Conservation (phyloP, 1,284 basidiomycete species). For the Sphaerobolus stellatus region DNA sequence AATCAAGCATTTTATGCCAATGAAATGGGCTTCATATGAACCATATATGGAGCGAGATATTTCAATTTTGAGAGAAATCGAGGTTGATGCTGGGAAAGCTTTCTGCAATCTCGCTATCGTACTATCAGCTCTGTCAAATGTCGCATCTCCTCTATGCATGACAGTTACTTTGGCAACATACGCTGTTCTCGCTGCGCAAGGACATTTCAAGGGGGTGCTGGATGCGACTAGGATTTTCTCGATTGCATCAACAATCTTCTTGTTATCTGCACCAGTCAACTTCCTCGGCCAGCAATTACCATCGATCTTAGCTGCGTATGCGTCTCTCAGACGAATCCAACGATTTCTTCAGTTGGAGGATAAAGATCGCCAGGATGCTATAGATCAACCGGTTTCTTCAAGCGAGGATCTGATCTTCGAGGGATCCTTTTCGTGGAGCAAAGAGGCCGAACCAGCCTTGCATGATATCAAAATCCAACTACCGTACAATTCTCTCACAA, state of each 20-base stretch:
- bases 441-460: too few relatives aligned
- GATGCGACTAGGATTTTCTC: slow-evolving; percentile 4
- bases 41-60: too few relatives aligned
- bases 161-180: slow-evolving; percentile 23
- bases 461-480: slow-evolving; percentile 17
- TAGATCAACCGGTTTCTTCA: background rate
- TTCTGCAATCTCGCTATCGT: too few relatives aligned
- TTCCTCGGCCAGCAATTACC: slow-evolving; percentile 23
- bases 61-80: too few relatives aligned
- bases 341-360: slow-evolving; percentile 16
- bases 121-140: too few relatives aligned
- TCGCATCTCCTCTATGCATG: too few relatives aligned
- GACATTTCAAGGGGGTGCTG: background rate
- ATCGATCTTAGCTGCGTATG: slow-evolving; percentile 21
- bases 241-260: slow-evolving; percentile 11
- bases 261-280: slow-evolving; percentile 17
- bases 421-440: too few relatives aligned
- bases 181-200: slow-evolving; percentile 14
- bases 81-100: too few relatives aligned
- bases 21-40: background rate
- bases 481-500: slow-evolving; percentile 15
- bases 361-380: background rate
- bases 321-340: slow-evolving; percentile 24
- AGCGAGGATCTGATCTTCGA: too few relatives aligned
- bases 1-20: slow-evolving; percentile 15